Conservation (phyloP, 768 basidiomycete genomes). For the Suillus clintonianus region DNA sequence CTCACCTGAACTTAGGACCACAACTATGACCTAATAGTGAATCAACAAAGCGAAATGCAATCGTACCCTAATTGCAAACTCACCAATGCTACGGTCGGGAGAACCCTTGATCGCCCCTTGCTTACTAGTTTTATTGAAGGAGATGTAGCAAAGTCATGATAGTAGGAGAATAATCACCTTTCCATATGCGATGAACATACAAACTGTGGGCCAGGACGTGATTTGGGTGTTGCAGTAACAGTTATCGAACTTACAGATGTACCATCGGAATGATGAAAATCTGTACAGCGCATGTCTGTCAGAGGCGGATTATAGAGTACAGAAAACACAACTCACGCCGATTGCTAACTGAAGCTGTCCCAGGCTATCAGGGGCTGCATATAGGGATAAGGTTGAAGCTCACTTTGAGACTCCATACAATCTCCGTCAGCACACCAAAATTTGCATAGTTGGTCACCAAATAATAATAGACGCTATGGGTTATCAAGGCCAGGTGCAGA, state of each 20-base stretch:
- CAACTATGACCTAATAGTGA: not conserved
- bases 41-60: not conserved
- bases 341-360: not conserved
- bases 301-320: not conserved
- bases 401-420: constrained; percentile 28
- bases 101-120: not conserved
- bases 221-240: not conserved
- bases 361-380: not conserved
- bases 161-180: not conserved
- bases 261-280: not conserved
- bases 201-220: not conserved
- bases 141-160: not conserved
- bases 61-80: not conserved
- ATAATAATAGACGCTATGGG: constrained; percentile 40
- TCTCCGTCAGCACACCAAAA: constrained; percentile 24
- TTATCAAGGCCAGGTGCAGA: constrained; percentile 35
- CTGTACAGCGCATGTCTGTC: not conserved
- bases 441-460: constrained; percentile 36
- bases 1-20: not conserved
- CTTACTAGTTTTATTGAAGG: not conserved
- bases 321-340: not conserved
- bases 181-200: not conserved
- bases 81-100: not conserved
- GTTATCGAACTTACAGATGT: not conserved
- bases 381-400: not conserved